Evolutionary conservation across 1,284 basidiomycete genomes (phyloP), one percentile per base, ranked within the genome.

Genomic region (Tausonia pullulans): DNA sequence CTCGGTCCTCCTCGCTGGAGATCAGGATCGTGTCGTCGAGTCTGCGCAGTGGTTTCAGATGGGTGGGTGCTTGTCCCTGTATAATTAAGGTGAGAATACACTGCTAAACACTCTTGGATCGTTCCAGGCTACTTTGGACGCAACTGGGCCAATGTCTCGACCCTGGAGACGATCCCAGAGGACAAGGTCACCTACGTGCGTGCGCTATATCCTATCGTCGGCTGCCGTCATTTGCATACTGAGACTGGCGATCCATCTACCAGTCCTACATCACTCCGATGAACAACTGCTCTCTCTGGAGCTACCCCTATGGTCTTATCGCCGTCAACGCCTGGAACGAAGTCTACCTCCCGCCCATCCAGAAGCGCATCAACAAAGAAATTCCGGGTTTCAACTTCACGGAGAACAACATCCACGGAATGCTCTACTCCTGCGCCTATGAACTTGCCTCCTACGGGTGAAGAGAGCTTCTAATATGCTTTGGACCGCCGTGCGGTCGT

Each of bases 361-460:
- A 75, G 41, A 69, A 72, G 44, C 74, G 77, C 46, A 73, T 81
- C 44, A 77, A 77, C 66, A 71, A 69, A 50, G 66, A 75, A 50
- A 61, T 80, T 7, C 75, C 75, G 2, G 74, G 72, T 11, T 68
- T 79, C 8, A 69, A 73, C 65, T 67, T 78, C 39, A 72, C 74
- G 49, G 71, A 50, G 64, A 71, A 62, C 73, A 76, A 68, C n/a
- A 73, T 75, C 7, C 78, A 79, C 67, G 79, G 78, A 14, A 79
- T 79, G 56, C 70, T 81, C 27, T 81, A 79, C 68, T 78, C 76
- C 6, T 80, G 79, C 65, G 79, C 79, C 46, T 81, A 79, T 67
- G 79, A 80, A 67, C 72, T 78, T 53, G 80, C 79, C 4, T 72
- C 74, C 11, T 71, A 71, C 61, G 74, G 75, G 52, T 54, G 14